Percentiles rank a stretch among this genome's conserved stretches.
Conservation (phyloP, 805 yeast species). For the Starmerella gropengiesseri region DNA sequence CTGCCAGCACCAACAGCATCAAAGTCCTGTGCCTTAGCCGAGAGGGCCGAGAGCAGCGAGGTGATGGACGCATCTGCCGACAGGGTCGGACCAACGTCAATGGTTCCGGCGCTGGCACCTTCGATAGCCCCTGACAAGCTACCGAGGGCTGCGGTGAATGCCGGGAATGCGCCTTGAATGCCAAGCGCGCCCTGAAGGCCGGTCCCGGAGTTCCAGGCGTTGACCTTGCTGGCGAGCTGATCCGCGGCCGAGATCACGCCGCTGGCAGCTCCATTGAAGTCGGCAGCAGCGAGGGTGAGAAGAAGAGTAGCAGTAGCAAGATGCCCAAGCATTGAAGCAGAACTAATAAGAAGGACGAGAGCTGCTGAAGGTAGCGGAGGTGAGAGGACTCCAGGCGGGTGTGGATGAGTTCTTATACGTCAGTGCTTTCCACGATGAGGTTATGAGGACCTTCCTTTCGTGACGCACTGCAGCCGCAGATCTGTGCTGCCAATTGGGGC, state of each 20-base stretch:
- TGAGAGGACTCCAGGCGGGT: too few relatives aligned
- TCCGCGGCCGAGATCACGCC: slow-evolving; percentile 6
- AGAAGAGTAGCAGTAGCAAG: background rate
- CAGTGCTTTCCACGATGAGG: too few relatives aligned
- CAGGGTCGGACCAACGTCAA: slow-evolving; percentile 11
- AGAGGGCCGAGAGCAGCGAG: slow-evolving; percentile 19
- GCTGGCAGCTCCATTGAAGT: slow-evolving; percentile 12
- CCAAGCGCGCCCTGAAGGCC: slow-evolving; percentile 25
- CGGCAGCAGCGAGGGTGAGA: slow-evolving; percentile 8
- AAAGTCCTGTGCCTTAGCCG: slow-evolving; percentile 24
- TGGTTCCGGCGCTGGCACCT: slow-evolving; percentile 10
- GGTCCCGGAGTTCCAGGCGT: slow-evolving; percentile 13
- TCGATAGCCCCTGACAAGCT: slow-evolving; percentile 9
- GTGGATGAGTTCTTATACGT: too few relatives aligned
- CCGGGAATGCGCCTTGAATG: slow-evolving; percentile 20
- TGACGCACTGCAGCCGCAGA: too few relatives aligned
- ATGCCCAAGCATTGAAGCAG: background rate
- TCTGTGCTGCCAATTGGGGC: too few relatives aligned
- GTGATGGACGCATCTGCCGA: slow-evolving; percentile 13
- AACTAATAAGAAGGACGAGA: too few relatives aligned
- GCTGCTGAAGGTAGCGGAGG: too few relatives aligned
- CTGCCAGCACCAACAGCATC: slow-evolving; percentile 20
- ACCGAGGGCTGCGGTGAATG: slow-evolving; percentile 15
- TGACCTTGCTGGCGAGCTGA: slow-evolving; percentile 9
- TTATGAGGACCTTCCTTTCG: too few relatives aligned